Conservation (phyloP, 306 rosid species). For the Quercus robur region DNA sequence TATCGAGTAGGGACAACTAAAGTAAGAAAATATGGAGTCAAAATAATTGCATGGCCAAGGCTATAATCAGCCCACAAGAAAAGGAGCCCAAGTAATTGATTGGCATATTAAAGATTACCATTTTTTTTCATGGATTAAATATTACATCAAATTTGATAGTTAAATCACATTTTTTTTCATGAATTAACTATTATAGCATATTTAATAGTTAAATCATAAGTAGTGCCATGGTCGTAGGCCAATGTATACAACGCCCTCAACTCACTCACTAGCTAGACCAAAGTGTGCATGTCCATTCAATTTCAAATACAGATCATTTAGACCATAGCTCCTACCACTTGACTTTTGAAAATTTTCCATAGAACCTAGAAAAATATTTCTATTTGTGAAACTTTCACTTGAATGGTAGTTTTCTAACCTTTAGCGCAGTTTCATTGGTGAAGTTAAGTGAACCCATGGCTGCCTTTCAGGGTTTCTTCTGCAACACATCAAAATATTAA, state of each 20-base stretch:
- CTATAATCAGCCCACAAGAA: not conserved
- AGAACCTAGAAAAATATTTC: not conserved
- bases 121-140: not conserved
- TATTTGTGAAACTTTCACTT: not conserved
- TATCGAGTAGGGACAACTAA: too few relatives aligned
- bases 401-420: constrained; percentile 23
- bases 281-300: not conserved
- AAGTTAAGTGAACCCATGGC: not conserved
- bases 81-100: not conserved
- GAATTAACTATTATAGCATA: not conserved
- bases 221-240: too few relatives aligned
- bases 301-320: not conserved
- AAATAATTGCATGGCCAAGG: too few relatives aligned
- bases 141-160: not conserved
- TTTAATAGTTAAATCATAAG: too few relatives aligned
- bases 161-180: not conserved
- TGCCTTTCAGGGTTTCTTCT: constrained; percentile 33
- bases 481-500: not conserved
- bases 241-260: too few relatives aligned
- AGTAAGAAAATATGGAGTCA: too few relatives aligned
- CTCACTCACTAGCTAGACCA: not conserved
- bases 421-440: not conserved
- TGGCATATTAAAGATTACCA: not conserved
- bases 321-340: not conserved
- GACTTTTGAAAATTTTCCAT: too few relatives aligned